Conservation (phyloP, 192 early-diverging fungal genomes). For the Dissophora ornata region DNA sequence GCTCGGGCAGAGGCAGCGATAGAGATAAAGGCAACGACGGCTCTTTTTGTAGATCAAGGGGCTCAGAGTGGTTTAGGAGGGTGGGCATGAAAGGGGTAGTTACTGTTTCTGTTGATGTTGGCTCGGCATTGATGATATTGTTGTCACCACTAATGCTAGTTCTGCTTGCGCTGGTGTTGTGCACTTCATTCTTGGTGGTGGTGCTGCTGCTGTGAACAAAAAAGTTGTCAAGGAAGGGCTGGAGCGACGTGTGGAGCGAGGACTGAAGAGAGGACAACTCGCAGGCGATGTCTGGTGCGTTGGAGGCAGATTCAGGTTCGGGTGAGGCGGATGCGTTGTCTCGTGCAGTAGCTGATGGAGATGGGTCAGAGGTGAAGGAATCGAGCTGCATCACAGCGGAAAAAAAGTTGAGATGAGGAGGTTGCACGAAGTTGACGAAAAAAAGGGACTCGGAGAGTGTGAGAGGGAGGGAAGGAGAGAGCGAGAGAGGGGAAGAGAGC, state of each 20-base stretch:
- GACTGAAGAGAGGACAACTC: conserved; percentile 10
- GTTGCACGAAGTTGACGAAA: neutral
- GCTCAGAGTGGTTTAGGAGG: conserved; percentile 20
- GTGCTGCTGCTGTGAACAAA: conserved; percentile 9
- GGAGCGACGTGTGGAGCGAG: conserved; percentile 10
- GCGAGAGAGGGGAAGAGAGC: neutral
- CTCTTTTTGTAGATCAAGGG: conserved; percentile 30
- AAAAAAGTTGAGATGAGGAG: neutral
- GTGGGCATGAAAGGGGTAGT: conserved; percentile 1
- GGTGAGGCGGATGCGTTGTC: neutral
- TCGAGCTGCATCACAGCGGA: conserved; percentile 35
- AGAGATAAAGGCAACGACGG: conserved; percentile 2
- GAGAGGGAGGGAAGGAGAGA: neutral
- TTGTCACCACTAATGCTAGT: neutral
- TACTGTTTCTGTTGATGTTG: conserved; percentile 4
- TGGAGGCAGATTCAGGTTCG: neutral
- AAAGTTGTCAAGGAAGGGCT: conserved; percentile 10
- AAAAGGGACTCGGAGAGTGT: no score
- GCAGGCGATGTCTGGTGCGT: conserved; percentile 6
- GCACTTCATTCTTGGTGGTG: neutral
- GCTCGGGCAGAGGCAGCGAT: no score
- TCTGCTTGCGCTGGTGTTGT: neutral
- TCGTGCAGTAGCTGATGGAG: conserved; percentile 1
- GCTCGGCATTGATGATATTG: neutral
- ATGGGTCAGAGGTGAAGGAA: conserved; percentile 23